Conservation (phyloP, 1,284 basidiomycete genomes). For the Porogramme epimiltina region DNA sequence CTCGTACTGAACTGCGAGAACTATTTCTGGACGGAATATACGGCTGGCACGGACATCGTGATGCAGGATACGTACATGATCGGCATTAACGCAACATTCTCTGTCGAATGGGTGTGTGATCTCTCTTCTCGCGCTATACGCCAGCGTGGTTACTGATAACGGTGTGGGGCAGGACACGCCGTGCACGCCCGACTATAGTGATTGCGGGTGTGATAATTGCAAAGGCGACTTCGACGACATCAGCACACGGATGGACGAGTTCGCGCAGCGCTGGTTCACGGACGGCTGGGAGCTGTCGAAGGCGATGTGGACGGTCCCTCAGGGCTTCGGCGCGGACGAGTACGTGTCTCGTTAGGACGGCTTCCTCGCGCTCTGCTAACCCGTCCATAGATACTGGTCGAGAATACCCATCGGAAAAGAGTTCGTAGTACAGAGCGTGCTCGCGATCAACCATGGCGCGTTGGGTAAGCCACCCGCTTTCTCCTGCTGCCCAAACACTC, state of each 20-base stretch:
- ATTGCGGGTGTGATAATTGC: slow-evolving; percentile 69
- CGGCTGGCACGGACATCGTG: slow-evolving; percentile 61
- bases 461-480: slow-evolving; percentile 39
- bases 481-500: too few relatives aligned
- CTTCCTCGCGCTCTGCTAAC: too few relatives aligned
- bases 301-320: slow-evolving; percentile 75
- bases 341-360: too few relatives aligned
- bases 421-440: slow-evolving; percentile 61
- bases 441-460: slow-evolving; percentile 73
- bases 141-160: background rate
- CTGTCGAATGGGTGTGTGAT: slow-evolving; percentile 43
- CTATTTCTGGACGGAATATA: slow-evolving; percentile 63
- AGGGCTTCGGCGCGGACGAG: slow-evolving; percentile 65
- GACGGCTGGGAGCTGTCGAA: slow-evolving; percentile 67
- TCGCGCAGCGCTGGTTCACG: slow-evolving; percentile 52
- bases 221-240: slow-evolving; percentile 60
- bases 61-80: slow-evolving; percentile 62
- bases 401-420: slow-evolving; percentile 68
- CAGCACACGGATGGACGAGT: slow-evolving; percentile 63
- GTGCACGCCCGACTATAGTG: slow-evolving; percentile 64
- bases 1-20: slow-evolving; percentile 76
- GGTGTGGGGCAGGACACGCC: slow-evolving; percentile 35
- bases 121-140: too few relatives aligned
- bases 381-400: too few relatives aligned
- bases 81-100: slow-evolving; percentile 69